These are phyloP conservation scores for Cyphellophora europaea DNA, from an alignment of 2,329 filamentous ascomycete species.

Conservation along the genomic window DNA sequence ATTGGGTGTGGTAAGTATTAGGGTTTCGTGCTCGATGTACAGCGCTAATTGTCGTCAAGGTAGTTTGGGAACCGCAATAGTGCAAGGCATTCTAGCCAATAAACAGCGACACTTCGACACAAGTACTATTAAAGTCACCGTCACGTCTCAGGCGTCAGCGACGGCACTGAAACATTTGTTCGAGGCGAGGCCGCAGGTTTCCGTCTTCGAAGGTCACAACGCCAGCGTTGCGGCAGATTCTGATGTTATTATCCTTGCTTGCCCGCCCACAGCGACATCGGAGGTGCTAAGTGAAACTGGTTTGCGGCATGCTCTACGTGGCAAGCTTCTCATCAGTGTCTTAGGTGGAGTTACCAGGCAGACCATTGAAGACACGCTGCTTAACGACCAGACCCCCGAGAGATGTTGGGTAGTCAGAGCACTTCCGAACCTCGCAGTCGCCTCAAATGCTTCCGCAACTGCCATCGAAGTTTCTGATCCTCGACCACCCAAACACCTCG, in stretches of 20 bases:
- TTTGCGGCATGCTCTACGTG: slow-evolving; percentile 28
- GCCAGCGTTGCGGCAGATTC: slow-evolving; percentile 12
- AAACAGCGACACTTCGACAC: too few relatives aligned
- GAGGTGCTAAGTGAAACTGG: slow-evolving; percentile 29
- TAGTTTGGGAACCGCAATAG: too few relatives aligned
- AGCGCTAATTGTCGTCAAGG: too few relatives aligned
- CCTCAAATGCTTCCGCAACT: slow-evolving; percentile 33
- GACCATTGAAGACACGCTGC: slow-evolving; percentile 20
- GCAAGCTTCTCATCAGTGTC: slow-evolving; percentile 43
- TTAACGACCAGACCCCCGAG: slow-evolving; percentile 15
- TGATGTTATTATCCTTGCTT: slow-evolving; percentile 36
- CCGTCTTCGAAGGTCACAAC: too few relatives aligned
- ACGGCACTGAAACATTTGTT: too few relatives aligned
- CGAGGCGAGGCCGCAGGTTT: too few relatives aligned
- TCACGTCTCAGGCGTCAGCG: too few relatives aligned
- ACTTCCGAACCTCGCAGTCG: slow-evolving; percentile 35
- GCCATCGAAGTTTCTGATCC: slow-evolving; percentile 42
- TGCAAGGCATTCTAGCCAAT: too few relatives aligned
- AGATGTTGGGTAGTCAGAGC: slow-evolving; percentile 25
- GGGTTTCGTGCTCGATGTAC: too few relatives aligned
- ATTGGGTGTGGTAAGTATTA: too few relatives aligned
- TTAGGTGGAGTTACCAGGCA: slow-evolving; percentile 39
- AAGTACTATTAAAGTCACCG: too few relatives aligned
- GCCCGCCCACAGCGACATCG: slow-evolving; percentile 36
- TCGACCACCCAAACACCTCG: slow-evolving; percentile 28